Evolutionary conservation across 2,329 filamentous ascomycete genomes (phyloP), one percentile per base, ranked within the genome.

Genomic region (Blastomyces percursus): DNA sequence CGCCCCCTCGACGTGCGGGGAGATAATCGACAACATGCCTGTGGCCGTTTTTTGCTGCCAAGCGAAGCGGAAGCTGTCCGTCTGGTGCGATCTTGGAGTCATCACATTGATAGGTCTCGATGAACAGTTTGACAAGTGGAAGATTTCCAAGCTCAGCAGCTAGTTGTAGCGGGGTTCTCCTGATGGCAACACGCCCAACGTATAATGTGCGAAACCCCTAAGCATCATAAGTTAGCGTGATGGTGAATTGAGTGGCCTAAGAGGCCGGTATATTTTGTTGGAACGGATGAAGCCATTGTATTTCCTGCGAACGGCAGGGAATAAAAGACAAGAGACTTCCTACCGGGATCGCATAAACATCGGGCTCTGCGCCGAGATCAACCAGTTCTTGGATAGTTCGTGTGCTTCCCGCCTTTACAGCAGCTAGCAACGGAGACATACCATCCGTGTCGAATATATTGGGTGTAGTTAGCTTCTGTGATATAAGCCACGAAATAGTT

Each of bases 1-100:
- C 59, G 3, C 59, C 59, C 24, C 59, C 59, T 27, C 59, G 59
- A 32, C 59, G 59, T 19, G 30, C 30, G 11, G 59, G 59, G 8
- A 60, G 48, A 46, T 60, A 60, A 16, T 60, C 59, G 46, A 60
- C 59, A 12, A 60, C 59, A 60, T 60, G 59, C 14, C 59, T 44
- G 24, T 60, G 59, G 1, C 48, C 59, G 24, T 60, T 60, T 27
- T 40, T 35, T 5, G 46, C n/a, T 44, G 59, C 59, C 19, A 60
- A 54, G 30, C 59, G 59, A 40, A 60, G 59, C n/a, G 59, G 46
- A 54, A 60, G 59, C 35, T 60, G 19, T 21, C 59, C 59, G 30
- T 60, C 44, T 19, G 59, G 59, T 44, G 59, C 59, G n/a, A 60
- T 52, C 30, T 60, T 52, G 19, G 59, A 51, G 32, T 60, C 59